Evolutionary conservation across 805 yeast genomes (phyloP).

Genomic region (Metschnikowia corniflorae): DNA sequence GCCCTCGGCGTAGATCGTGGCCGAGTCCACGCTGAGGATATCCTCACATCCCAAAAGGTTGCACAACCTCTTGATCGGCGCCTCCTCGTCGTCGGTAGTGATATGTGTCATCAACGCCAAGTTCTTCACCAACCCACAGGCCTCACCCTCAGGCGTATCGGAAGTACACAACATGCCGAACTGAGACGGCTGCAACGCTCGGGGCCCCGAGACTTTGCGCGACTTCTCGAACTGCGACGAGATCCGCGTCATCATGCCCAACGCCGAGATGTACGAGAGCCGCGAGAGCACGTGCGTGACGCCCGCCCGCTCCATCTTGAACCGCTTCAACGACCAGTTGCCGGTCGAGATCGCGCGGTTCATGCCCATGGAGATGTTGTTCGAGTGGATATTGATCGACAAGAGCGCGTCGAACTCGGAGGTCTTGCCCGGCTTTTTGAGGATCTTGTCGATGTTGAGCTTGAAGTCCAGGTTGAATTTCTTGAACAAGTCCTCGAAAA

Average conservation of each 20-base stretch:
- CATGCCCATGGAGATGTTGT: slow-evolving; percentile 89
- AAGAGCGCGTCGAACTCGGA: slow-evolving; percentile 92
- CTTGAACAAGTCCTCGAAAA: slow-evolving; percentile 95
- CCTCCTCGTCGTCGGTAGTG: slow-evolving; percentile 96
- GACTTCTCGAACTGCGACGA: slow-evolving; percentile 99
- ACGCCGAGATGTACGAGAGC: slow-evolving; percentile 86
- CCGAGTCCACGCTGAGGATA: slow-evolving; percentile 74
- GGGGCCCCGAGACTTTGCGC: slow-evolving; percentile 96
- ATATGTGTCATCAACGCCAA: slow-evolving; percentile 98
- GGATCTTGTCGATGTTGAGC: slow-evolving; percentile 86
- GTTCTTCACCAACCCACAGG: slow-evolving; percentile 97
- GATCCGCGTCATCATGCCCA: slow-evolving; percentile 99
- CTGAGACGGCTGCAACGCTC: slow-evolving; percentile 98
- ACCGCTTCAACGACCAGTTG: slow-evolving; percentile 97
- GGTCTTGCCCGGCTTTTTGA: slow-evolving; percentile 91
- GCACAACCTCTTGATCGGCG: slow-evolving; percentile 75
- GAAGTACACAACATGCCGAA: slow-evolving; percentile 99
- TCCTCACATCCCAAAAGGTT: slow-evolving; percentile 86
- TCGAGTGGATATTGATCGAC: slow-evolving; percentile 85
- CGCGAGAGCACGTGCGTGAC: slow-evolving; percentile 95
- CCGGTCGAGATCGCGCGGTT: slow-evolving; percentile 98
- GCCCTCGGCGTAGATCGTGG: slow-evolving; percentile 71
- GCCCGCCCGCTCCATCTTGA: slow-evolving; percentile 99
- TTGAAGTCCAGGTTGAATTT: slow-evolving; percentile 94
- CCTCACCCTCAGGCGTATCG: slow-evolving; percentile 99